Conservation (phyloP, 805 yeast genomes). For the Kodamaea leandrae region DNA sequence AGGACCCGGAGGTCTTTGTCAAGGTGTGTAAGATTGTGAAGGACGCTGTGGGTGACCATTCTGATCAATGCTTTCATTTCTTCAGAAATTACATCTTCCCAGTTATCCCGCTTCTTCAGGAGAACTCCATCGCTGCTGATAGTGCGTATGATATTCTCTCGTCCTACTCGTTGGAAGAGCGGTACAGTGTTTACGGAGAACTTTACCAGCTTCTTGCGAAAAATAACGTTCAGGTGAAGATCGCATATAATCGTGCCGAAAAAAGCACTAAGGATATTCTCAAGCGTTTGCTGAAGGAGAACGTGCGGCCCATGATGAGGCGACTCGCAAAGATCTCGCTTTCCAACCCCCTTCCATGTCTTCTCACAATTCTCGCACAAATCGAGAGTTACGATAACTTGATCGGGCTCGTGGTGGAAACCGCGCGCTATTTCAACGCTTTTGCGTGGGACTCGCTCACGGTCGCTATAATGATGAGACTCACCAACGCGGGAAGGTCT, state of each 20-base stretch:
- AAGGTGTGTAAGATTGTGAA: conserved; percentile 61
- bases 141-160: conserved; percentile 57
- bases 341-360: conserved; percentile 75
- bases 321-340: conserved; percentile 68
- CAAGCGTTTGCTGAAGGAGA: conserved; percentile 80
- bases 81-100: conserved; percentile 69
- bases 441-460: conserved; percentile 87
- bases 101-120: conserved; percentile 49
- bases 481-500: conserved; percentile 62
- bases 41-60: background rate
- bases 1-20: conserved; percentile 46
- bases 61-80: conserved; percentile 51
- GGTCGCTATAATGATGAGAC: conserved; percentile 65
- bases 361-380: conserved; percentile 69
- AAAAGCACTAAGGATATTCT: conserved; percentile 74
- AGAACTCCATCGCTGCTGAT: conserved; percentile 58
- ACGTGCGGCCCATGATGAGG: conserved; percentile 69
- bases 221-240: conserved; percentile 51
- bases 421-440: conserved; percentile 69
- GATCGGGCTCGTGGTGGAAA: conserved; percentile 70
- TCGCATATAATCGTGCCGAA: conserved; percentile 64
- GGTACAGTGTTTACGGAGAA: conserved; percentile 83
- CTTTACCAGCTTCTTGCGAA: conserved; percentile 57
- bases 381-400: conserved; percentile 91
- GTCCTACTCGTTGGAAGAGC: conserved; percentile 53